A percentile compares a stretch with the other conserved stretches of the same genome.
phyloP scores from a whole-genome alignment of 495 filamentous ascomycete species.

The Aspergillus hancockii region DNA sequence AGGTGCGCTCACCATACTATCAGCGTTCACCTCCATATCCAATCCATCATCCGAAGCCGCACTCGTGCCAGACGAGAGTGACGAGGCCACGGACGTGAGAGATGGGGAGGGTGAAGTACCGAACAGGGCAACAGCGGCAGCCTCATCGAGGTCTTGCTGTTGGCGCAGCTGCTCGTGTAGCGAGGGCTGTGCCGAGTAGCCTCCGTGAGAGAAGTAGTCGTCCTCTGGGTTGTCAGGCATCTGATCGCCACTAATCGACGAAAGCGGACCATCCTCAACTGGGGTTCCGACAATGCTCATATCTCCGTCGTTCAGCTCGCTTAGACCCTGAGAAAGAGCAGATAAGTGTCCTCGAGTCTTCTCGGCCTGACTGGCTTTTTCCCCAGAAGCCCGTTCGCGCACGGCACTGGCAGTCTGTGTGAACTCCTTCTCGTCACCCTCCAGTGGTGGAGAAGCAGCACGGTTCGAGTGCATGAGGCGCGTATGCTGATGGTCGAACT shows the following conservation, averaged over 20 bases:
- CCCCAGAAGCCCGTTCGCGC: slow-evolving; percentile 68
- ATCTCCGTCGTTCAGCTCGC: slow-evolving; percentile 31
- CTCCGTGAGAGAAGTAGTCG: slow-evolving; percentile 46
- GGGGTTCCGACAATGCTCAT: slow-evolving; percentile 35
- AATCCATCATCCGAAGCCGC: slow-evolving; percentile 32
- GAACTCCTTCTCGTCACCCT: slow-evolving; percentile 96
- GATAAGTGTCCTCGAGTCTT: slow-evolving; percentile 31
- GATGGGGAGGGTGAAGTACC: slow-evolving; percentile 50
- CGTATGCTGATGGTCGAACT: slow-evolving; percentile 44
- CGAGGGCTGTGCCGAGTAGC: slow-evolving; percentile 22
- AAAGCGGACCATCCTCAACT: slow-evolving; percentile 38
- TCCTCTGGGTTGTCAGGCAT: slow-evolving; percentile 40
- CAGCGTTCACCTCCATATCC: slow-evolving; percentile 28
- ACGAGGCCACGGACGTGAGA: slow-evolving; percentile 47
- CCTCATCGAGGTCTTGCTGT: slow-evolving; percentile 37
- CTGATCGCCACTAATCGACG: slow-evolving; percentile 34
- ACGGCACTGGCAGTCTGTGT: slow-evolving; percentile 88
- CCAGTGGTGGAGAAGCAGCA: slow-evolving; percentile 80
- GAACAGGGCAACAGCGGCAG: slow-evolving; percentile 40
- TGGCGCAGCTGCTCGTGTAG: slow-evolving; percentile 23
- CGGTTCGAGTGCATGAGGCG: slow-evolving; percentile 63
- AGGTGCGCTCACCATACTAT: slow-evolving; percentile 26
- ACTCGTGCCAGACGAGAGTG: slow-evolving; percentile 52
- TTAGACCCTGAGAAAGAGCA: slow-evolving; percentile 39
- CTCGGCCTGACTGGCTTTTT: slow-evolving; percentile 43